Base-by-base conservation (phyloP, 2,329 filamentous ascomycete species). In the Chrysoporthe austroafricana region DNA sequence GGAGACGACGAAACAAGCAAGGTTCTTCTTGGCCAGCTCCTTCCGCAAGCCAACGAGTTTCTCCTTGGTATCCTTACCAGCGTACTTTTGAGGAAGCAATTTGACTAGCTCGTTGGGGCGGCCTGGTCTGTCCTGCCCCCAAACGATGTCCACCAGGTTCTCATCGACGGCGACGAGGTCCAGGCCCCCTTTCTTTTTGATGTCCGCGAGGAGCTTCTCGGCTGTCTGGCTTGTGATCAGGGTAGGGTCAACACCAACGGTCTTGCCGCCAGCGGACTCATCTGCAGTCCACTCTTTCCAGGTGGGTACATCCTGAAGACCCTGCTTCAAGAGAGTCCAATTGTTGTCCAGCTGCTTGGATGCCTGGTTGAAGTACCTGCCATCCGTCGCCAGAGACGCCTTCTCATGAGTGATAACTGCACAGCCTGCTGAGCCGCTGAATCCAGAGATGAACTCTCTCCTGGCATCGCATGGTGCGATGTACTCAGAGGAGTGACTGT, bases 351-450 rank as follows among this genome's bases (percentile, higher is more conserved):
- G 87, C 79, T 99, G 93, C 74, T 94, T 92, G 70, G 89, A 84
- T 36, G 96, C 96, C 79, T 99, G 96, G 81, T 97, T 98, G 85
- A 98, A 99, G 80, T 99, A 99, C 72, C 96, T 90, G 42, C 96
- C 96, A 77, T 99, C 96, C 42, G 96, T 99, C 14, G 96, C 93
- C 67, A 99, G 83, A 16, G 93, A 93, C 18, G 96, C 96, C 79
- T 94, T 94, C 63, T 93, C 90, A 62, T 88, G 86, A 2, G 94
- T 96, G 66, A 99, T 86, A 62, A 99, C 90, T 50, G 94, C 96
- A 71, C 93, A 97, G 68, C 96, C 96, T 56, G 96, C 95, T 11
- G 96, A 99, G 66, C 96, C 96, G 68, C 93, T 93, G 79, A 99
- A 99, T 36, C 96, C 95, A 70, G 90, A 94, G 73, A 99, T 97